Evolutionary conservation across 75 land plant species (phyloP).

Genomic region (Cunninghamia lanceolata): DNA sequence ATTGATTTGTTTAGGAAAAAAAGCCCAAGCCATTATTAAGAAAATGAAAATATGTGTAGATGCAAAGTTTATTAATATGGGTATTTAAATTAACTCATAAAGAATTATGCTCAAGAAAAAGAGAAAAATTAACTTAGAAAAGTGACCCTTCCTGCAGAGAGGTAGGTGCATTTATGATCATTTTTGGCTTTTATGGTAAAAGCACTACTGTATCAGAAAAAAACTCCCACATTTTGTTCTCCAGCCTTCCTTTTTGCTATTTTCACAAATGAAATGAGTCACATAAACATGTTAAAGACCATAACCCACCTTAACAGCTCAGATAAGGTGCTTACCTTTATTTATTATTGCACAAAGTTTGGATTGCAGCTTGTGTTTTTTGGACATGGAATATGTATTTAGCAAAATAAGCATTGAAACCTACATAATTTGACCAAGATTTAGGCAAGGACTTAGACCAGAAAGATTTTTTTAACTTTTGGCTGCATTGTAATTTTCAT

Average conservation of each 20-base stretch:
- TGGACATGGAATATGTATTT: not conserved
- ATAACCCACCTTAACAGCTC: too few species aligned
- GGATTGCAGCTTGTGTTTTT: not conserved
- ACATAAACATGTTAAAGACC: too few species aligned
- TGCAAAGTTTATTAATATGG: not conserved
- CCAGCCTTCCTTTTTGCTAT: not conserved
- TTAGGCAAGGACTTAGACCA: too few species aligned
- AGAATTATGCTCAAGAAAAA: not conserved
- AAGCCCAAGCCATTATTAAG: not conserved
- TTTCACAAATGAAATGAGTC: not conserved
- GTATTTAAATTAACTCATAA: not conserved
- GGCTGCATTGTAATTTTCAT: too few species aligned
- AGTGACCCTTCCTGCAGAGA: not conserved
- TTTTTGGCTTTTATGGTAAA: not conserved
- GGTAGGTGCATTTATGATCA: not conserved
- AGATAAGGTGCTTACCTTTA: not conserved
- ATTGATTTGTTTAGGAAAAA: not conserved
- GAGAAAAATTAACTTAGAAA: not conserved
- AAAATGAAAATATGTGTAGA: not conserved
- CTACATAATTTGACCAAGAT: not conserved
- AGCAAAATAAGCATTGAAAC: not conserved
- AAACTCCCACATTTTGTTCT: not conserved
- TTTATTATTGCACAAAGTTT: not conserved
- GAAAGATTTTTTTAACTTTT: too few species aligned
- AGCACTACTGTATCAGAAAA: not conserved